Conservation (phyloP, 202 grass and related monocot genomes). For the Eragrostis tef region DNA sequence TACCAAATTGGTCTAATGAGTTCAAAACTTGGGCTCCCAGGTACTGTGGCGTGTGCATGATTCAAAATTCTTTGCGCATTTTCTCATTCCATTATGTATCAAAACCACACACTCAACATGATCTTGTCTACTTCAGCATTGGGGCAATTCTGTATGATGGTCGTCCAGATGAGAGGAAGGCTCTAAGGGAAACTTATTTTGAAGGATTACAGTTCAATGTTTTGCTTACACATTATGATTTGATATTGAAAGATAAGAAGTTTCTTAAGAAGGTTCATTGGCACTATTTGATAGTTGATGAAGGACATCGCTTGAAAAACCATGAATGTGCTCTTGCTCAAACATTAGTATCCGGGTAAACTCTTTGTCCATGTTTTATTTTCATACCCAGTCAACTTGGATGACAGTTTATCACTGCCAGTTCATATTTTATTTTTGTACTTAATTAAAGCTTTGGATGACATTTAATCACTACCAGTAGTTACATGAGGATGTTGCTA, state of each 20-base stretch:
- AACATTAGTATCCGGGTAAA: constrained; percentile 91
- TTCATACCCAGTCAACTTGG: not conserved
- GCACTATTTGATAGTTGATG: constrained; percentile 97
- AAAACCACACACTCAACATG: constrained; percentile 38
- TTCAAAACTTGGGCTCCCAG: constrained; percentile 97
- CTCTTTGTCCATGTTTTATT: constrained; percentile 40
- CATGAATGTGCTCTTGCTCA: constrained; percentile 96
- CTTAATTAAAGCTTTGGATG: constrained; percentile 6
- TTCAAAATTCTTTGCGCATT: constrained; percentile 16
- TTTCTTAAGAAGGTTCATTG: constrained; percentile 97
- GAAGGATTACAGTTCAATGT: constrained; percentile 79
- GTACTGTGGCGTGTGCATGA: constrained; percentile 48
- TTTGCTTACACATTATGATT: constrained; percentile 97
- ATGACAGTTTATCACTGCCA: not conserved
- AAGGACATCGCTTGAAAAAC: constrained; percentile 98
- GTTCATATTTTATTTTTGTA: not conserved
- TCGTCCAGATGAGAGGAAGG: constrained; percentile 91
- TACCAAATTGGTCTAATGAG: constrained; percentile 97
- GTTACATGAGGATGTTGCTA: constrained; percentile 12
- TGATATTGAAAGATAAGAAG: constrained; percentile 99
- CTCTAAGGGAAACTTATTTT: constrained; percentile 81
- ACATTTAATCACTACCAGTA: constrained; percentile 6
- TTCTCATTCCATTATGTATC: constrained; percentile 40
- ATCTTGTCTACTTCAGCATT: constrained; percentile 64
- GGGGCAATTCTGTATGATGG: constrained; percentile 89